Conservation (phyloP, 805 yeast genomes). For the Zygosaccharomyces bisporus region DNA sequence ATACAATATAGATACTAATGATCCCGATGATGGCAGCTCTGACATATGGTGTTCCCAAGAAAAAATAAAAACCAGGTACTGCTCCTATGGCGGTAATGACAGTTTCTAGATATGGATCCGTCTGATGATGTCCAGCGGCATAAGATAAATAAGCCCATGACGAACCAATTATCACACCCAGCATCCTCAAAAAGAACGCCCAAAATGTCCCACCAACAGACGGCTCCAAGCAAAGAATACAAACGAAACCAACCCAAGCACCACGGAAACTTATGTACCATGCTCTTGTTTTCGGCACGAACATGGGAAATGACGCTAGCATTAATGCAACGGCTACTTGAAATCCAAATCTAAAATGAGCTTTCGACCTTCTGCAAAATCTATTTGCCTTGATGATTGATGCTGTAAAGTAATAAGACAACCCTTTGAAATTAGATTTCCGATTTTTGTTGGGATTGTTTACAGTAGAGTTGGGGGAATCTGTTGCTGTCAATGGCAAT, state of each 20-base stretch:
- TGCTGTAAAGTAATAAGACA: constrained; percentile 4
- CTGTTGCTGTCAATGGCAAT: constrained; percentile 14
- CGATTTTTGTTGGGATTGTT: not conserved
- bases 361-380: constrained; percentile 24
- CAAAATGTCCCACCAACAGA: constrained; percentile 49
- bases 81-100: constrained; percentile 44
- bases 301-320: constrained; percentile 50
- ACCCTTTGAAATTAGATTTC: not conserved
- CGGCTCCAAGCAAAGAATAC: constrained; percentile 47
- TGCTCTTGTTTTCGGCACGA: constrained; percentile 42
- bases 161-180: constrained; percentile 47
- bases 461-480: not conserved
- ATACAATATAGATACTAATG: constrained; percentile 45
- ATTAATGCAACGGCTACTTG: constrained; percentile 46
- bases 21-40: constrained; percentile 50
- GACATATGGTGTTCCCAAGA: constrained; percentile 45
- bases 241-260: constrained; percentile 53
- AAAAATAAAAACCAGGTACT: constrained; percentile 44
- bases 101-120: constrained; percentile 41
- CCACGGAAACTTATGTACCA: constrained; percentile 50
- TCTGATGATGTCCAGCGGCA: constrained; percentile 42
- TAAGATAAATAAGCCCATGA: constrained; percentile 49
- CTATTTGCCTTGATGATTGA: constrained; percentile 15
- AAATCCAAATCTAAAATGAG: constrained; percentile 45
- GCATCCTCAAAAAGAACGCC: constrained; percentile 45